Evolutionary conservation across 2,329 filamentous ascomycete genomes (phyloP), one percentile per base, ranked within the genome.

Genomic region (Penicillium sclerotiorum): DNA sequence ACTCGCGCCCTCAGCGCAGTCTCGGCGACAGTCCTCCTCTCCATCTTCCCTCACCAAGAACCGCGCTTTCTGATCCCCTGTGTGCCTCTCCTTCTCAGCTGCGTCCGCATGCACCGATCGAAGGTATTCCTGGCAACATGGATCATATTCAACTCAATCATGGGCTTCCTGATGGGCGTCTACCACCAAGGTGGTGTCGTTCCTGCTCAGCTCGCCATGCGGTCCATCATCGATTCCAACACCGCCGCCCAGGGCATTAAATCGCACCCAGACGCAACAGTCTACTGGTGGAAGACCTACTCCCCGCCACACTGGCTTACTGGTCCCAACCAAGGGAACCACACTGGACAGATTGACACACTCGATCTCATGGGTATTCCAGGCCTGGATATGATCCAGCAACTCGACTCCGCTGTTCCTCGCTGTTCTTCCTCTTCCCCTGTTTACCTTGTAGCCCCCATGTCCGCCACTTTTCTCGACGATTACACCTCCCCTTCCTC

Each of bases 231-330:
- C 21, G 59, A 66, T 2, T 57, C 63, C 6, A 69, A 64, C 44
- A 57, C 56, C 12, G 41, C 42, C 40, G 38, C 51, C 6, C 45
- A 45, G 21, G 62, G 68, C 7, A 58, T 64, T 2, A 68, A 64
- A 35, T 53, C 54, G 5, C 35, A 44, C 18, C 46, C 53, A n/a
- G 46, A 41, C 8, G 68, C 66, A 8, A 72, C 72, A 5, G 73
- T 78, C 13, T 69, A 79, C 49, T 81, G 77, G 77, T 81, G 78
- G 78, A 80, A 80, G 55, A 80, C 78, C 3, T 81, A 81, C 56
- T 75, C 76, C 8, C 78, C 78, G 2, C 78, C 78, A 3, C 68
- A 71, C 8, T 80, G 78, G 75, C 63, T 81, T 12, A 65, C 80
- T 5, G 78, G 77, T 17, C 64, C 69, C 5, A 63, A 43, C n/a